Evolutionary conservation across 805 yeast species (phyloP).

Genomic region (Barnettozyma populi): DNA sequence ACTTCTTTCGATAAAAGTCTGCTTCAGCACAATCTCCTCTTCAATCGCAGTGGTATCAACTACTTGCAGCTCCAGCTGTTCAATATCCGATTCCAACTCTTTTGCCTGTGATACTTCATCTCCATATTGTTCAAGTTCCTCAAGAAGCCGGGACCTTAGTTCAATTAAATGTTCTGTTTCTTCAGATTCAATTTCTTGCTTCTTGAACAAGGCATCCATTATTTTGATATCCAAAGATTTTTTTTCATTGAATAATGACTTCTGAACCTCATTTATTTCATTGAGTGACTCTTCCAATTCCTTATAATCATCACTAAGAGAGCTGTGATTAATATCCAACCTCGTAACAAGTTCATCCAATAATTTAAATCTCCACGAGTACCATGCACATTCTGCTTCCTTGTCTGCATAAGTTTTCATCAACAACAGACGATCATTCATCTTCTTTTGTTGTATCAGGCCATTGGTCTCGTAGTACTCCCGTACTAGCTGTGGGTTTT

Average conservation of each 20-base stretch:
- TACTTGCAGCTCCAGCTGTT: conserved; percentile 4
- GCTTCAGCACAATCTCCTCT: conserved; percentile 13
- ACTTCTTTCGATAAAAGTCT: conserved; percentile 13
- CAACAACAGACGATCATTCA: conserved; percentile 21
- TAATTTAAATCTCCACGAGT: conserved; percentile 22
- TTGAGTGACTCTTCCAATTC: background rate
- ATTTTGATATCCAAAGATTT: background rate
- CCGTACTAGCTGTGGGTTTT: conserved; percentile 23
- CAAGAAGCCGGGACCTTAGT: conserved; percentile 10
- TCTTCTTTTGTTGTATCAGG: conserved; percentile 18
- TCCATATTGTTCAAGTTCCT: conserved; percentile 4
- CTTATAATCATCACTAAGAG: conserved; percentile 11
- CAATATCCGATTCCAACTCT: conserved; percentile 9
- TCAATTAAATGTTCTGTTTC: conserved; percentile 12
- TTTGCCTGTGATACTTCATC: conserved; percentile 4
- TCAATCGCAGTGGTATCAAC: conserved; percentile 18
- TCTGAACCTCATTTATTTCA: conserved; percentile 6
- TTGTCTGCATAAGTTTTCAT: conserved; percentile 25
- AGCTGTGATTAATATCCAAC: conserved; percentile 11
- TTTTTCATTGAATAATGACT: background rate
- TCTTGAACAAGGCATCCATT: conserved; percentile 5
- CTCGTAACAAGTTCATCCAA: conserved; percentile 20
- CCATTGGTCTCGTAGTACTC: conserved; percentile 21
- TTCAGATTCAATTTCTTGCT: conserved; percentile 12
- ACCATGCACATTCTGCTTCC: conserved; percentile 24